Base-by-base conservation (phyloP, 768 basidiomycete species). In the Neoboletus subvelutipes region DNA sequence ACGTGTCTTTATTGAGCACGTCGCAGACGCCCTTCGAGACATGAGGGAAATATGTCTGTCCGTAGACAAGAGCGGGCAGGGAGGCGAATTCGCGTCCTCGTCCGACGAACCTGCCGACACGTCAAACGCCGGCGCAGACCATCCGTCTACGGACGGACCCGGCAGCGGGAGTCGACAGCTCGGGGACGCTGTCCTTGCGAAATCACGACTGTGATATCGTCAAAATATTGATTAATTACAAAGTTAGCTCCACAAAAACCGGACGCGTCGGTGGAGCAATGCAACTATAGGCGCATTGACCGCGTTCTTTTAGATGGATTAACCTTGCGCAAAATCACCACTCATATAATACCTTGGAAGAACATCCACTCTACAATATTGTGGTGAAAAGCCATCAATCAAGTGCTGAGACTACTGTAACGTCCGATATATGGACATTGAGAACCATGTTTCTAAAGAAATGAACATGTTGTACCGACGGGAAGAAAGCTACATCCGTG, bases 21-120 rank as follows among this genome's bases (percentile, higher is more conserved):
- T 97, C 47, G 68, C 74, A 18, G 76, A 80, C 51, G 85, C 88
- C 17, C 68, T 98, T 61, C 67, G 77, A 53, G 86, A 92, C 60
- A 91, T 96, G 86, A 77, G 80, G 61, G 59, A 66, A 6, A 70
- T 88, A 22, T 89, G 85, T 54, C 56, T 67, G 7, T 53, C 54
- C 7, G 57, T 47, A 0, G 39, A 49, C 24, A 56, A 55, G 40
- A 18, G 40, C 13, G 58, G 22, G 17, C 40, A 68, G 22, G 47
- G 61, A 18, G 54, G 43, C 37, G 57, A 51, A 11, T 37, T 18
- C 18, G 45, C 34, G 26, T 39, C 56, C 12, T 18, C 54, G 11
- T 28, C 18, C 15, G 15, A 3, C 15, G 51, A 43, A 36, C 5
- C 33, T 6, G 26, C 50, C 8, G 41, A 33, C 11, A 4, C n/a